These are phyloP conservation scores for Pseudogymnoascus verrucosus DNA, from an alignment of 2,329 filamentous ascomycete species.

Conservation along the genomic window DNA sequence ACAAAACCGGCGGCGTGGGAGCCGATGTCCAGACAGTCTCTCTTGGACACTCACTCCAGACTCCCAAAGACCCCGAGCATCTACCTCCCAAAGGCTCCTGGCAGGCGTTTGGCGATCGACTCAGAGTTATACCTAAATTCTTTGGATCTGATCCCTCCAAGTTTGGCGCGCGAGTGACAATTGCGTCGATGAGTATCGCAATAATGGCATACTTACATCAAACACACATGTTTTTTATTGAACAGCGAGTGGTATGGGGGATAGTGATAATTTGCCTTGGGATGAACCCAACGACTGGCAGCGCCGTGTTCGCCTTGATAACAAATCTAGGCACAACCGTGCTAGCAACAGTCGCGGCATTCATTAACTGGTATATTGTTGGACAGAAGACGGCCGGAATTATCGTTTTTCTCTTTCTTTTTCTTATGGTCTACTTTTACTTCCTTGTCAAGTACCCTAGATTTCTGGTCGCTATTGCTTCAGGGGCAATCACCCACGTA, in stretches of 20 bases:
- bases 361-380: slow-evolving; percentile 65
- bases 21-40: slow-evolving; percentile 38
- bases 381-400: slow-evolving; percentile 51
- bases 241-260: slow-evolving; percentile 64
- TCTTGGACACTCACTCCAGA: slow-evolving; percentile 55
- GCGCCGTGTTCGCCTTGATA: slow-evolving; percentile 59
- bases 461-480: slow-evolving; percentile 49
- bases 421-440: slow-evolving; percentile 34
- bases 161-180: slow-evolving; percentile 62
- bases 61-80: slow-evolving; percentile 59
- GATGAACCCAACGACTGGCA: slow-evolving; percentile 45
- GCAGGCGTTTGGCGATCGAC: slow-evolving; percentile 50
- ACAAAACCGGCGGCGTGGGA: slow-evolving; percentile 41
- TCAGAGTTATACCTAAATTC: slow-evolving; percentile 49
- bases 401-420: slow-evolving; percentile 51
- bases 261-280: slow-evolving; percentile 49
- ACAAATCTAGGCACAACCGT: slow-evolving; percentile 57
- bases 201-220: slow-evolving; percentile 54
- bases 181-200: slow-evolving; percentile 62
- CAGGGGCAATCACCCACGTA: slow-evolving; percentile 55
- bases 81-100: slow-evolving; percentile 52
- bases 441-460: slow-evolving; percentile 57
- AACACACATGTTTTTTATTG: slow-evolving; percentile 59
- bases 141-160: slow-evolving; percentile 54
- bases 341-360: slow-evolving; percentile 52